phyloP scores from a whole-genome alignment of 108 stramenopile species.

The Phaeodactylum tricornutum region DNA sequence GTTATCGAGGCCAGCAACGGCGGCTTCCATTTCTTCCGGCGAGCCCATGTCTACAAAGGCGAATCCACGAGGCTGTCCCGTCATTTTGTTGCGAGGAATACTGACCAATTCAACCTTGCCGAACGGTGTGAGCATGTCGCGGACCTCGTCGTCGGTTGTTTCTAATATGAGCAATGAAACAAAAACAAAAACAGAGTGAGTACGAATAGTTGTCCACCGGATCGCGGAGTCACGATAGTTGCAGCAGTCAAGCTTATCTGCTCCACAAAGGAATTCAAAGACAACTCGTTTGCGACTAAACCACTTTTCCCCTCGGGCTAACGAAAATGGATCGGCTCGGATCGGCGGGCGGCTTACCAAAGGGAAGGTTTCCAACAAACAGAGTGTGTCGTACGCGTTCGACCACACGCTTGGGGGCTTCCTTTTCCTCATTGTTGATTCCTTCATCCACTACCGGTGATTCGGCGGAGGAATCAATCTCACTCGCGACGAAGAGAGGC shows the following conservation, averaged over 20 bases:
- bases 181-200: neutral
- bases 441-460: too few species aligned
- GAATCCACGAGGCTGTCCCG: conserved; percentile 43
- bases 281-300: too few species aligned
- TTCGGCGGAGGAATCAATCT: too few species aligned
- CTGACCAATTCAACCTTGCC: conserved; percentile 30
- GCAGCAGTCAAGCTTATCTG: neutral
- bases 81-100: conserved; percentile 14
- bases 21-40: conserved; percentile 44
- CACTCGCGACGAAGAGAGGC: too few species aligned
- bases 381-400: conserved; percentile 16
- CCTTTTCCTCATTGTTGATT: conserved; percentile 1
- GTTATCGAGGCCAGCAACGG: conserved; percentile 46
- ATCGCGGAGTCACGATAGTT: neutral
- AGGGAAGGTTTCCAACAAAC: conserved; percentile 39
- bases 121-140: conserved; percentile 31
- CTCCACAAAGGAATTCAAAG: too few species aligned
- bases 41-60: conserved; percentile 79
- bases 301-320: too few species aligned
- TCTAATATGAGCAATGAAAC: conserved; percentile 5
- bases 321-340: too few species aligned
- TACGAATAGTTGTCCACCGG: neutral
- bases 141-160: conserved; percentile 32
- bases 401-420: neutral
- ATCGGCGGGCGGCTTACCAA: conserved; percentile 24